Evolutionary conservation across 305 asterid species (phyloP).

Genomic region (Solanum hybrid): DNA sequence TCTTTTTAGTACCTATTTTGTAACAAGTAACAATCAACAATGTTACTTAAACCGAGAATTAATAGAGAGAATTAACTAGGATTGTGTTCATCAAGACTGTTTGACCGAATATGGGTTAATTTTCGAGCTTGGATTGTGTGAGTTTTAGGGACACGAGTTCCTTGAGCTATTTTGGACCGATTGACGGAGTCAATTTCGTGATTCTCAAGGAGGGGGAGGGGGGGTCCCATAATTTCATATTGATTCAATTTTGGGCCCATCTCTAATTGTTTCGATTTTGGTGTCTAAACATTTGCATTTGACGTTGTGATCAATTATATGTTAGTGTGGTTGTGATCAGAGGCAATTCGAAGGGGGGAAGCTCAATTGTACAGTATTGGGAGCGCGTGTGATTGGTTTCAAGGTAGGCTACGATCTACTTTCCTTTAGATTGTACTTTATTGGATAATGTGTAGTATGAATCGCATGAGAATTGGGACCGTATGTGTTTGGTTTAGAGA

Average conservation of each 20-base stretch:
- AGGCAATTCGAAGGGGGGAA: neutral
- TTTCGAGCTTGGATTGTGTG: neutral
- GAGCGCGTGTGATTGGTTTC: neutral
- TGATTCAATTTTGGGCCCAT: neutral
- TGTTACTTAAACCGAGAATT: neutral
- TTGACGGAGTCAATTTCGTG: neutral
- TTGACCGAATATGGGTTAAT: neutral
- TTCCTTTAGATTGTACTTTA: neutral
- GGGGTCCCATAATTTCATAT: neutral
- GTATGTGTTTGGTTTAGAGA: neutral
- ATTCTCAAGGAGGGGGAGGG: neutral
- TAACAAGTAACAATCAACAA: neutral
- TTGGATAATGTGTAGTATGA: neutral
- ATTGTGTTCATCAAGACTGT: neutral
- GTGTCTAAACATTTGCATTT: neutral
- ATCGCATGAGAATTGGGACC: too few species aligned
- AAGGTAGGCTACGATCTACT: neutral
- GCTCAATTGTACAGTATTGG: neutral
- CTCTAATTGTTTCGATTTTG: neutral
- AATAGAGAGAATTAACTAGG: neutral
- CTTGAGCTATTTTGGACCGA: neutral
- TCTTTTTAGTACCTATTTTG: neutral
- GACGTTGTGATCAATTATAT: neutral
- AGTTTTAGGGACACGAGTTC: neutral
- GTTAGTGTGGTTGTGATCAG: neutral